Evolutionary conservation across 2,329 filamentous ascomycete genomes (phyloP).

Genomic region (Dichotomopilus funicola): DNA sequence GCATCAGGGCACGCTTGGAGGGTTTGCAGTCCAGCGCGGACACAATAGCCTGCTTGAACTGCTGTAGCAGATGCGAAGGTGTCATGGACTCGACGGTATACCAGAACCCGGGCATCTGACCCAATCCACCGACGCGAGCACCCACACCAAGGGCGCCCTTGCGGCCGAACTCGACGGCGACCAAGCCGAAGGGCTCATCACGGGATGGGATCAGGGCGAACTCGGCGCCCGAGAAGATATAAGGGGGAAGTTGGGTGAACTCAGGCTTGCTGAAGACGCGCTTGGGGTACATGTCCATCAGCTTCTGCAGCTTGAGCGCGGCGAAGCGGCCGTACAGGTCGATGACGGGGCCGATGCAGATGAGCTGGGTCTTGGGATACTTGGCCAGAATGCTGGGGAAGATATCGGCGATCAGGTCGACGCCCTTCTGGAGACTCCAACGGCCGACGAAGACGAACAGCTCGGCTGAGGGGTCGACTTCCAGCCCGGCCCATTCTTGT

Average conservation of each 20-base stretch:
- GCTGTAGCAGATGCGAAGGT: conserved; percentile 55
- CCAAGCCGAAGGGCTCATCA: conserved; percentile 63
- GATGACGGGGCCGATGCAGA: conserved; percentile 59
- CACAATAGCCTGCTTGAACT: conserved; percentile 60
- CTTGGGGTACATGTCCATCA: conserved; percentile 60
- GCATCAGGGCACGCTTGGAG: conserved; percentile 54
- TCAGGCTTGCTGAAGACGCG: conserved; percentile 62
- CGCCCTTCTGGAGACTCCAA: conserved; percentile 64
- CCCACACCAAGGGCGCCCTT: conserved; percentile 63
- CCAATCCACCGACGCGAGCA: conserved; percentile 58
- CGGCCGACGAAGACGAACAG: conserved; percentile 63
- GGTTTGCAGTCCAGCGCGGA: conserved; percentile 52
- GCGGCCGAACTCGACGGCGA: conserved; percentile 62
- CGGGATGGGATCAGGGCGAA: conserved; percentile 62
- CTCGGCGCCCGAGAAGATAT: conserved; percentile 61
- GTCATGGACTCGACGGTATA: conserved; percentile 61
- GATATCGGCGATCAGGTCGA: conserved; percentile 62
- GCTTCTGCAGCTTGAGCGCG: conserved; percentile 55
- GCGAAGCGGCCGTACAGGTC: conserved; percentile 64
- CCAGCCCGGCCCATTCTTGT: conserved; percentile 60
- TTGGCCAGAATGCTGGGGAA: conserved; percentile 57
- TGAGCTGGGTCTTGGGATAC: conserved; percentile 53
- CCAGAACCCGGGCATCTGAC: conserved; percentile 69
- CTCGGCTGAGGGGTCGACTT: conserved; percentile 55
- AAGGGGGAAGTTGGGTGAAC: conserved; percentile 60